Conservation (phyloP, 2,329 filamentous ascomycete genomes). For the Aulographum hederae region DNA sequence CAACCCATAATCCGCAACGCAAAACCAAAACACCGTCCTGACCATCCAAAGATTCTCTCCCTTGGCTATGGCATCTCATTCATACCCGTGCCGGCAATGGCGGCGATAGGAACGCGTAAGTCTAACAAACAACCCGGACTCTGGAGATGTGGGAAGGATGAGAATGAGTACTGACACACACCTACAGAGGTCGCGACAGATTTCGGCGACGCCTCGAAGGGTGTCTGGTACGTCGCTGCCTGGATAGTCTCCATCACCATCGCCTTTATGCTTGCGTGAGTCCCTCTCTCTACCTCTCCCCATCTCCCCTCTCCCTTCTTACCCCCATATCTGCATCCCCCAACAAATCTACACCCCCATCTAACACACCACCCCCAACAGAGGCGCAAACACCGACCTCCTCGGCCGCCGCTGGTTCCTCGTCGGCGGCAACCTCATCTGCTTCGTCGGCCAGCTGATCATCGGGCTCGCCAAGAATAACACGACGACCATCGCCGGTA, state of each 20-base stretch:
- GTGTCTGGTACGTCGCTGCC: constrained; percentile 4
- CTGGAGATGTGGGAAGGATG: no score
- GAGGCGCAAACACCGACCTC: constrained; percentile 6
- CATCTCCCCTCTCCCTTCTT: no score
- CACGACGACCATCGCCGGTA: constrained; percentile 4
- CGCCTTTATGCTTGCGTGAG: constrained; percentile 5
- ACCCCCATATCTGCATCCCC: no score
- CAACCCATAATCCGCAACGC: not conserved
- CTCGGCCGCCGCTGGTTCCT: constrained; percentile 7
- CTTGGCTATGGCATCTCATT: constrained; percentile 5
- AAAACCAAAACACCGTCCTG: not conserved
- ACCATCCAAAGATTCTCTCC: constrained; percentile 3
- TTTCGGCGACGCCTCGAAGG: constrained; percentile 3
- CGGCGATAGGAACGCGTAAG: constrained; percentile 3
- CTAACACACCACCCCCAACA: no score
- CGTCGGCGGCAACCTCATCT: constrained; percentile 5
- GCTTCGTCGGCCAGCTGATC: constrained; percentile 5
- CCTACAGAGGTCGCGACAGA: constrained; percentile 4
- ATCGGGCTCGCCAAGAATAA: constrained; percentile 5
- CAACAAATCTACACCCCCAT: no score
- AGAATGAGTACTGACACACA: no score
- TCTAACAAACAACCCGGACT: no score
- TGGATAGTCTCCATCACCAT: constrained; percentile 6
- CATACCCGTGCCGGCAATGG: constrained; percentile 4
- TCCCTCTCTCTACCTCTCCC: no score